Conservation (phyloP, 2,329 filamentous ascomycete genomes). For the Kalaharituber pfeilii region DNA sequence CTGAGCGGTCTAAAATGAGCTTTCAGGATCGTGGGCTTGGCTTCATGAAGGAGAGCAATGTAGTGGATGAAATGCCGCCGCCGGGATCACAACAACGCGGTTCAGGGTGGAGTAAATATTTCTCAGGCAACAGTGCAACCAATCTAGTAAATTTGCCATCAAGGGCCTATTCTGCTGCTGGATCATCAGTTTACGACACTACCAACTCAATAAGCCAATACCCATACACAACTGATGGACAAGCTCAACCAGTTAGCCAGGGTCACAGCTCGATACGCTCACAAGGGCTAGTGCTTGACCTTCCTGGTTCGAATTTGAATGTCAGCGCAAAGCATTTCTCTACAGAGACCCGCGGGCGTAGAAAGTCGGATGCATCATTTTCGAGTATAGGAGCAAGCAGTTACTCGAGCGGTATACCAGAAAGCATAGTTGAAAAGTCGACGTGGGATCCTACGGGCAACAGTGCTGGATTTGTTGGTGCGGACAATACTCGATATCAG, state of each 20-base stretch:
- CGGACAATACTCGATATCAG: background rate
- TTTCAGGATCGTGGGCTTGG: slow-evolving; percentile 22
- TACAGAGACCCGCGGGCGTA: slow-evolving; percentile 11
- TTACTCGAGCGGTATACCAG: slow-evolving; percentile 15
- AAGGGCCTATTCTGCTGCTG: slow-evolving; percentile 7
- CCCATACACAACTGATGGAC: background rate
- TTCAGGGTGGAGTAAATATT: slow-evolving; percentile 23
- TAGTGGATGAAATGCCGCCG: slow-evolving; percentile 1
- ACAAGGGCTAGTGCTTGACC: background rate
- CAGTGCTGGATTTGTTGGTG: background rate
- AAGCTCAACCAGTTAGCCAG: no score
- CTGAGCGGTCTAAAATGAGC: slow-evolving; percentile 12
- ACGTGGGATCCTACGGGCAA: slow-evolving; percentile 11
- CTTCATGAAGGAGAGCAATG: slow-evolving; percentile 21
- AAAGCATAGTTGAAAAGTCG: slow-evolving; percentile 6
- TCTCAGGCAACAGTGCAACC: slow-evolving; percentile 21
- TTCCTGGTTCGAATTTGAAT: background rate
- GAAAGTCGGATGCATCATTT: slow-evolving; percentile 6
- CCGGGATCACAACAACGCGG: slow-evolving; percentile 7
- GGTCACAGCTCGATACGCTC: background rate
- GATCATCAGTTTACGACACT: slow-evolving; percentile 14
- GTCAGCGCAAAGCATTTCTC: slow-evolving; percentile 1
- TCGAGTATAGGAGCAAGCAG: slow-evolving; percentile 8
- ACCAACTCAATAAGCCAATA: slow-evolving; percentile 4
- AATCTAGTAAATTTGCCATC: slow-evolving; percentile 18